Evolutionary conservation across 306 rosid species (phyloP).

Genomic region (Prunus mira): DNA sequence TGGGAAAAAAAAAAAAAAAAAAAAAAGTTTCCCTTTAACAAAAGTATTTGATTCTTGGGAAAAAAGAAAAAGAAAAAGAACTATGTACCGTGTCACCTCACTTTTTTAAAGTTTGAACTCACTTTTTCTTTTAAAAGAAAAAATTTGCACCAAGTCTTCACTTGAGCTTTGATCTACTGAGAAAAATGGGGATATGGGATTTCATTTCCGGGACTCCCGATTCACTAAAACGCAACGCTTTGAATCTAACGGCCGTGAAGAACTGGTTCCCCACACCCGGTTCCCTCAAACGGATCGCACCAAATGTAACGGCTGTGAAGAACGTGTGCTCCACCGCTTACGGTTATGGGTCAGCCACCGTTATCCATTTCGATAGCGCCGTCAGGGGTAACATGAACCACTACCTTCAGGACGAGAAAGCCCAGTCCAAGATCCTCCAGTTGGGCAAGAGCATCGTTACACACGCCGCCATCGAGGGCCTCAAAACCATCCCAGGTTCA

Average conservation of each 20-base stretch:
- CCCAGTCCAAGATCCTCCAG: not conserved
- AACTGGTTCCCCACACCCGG: not conserved
- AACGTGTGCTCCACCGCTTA: not conserved
- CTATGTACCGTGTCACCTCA: no score
- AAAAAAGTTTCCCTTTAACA: no score
- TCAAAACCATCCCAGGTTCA: conserved; percentile 19
- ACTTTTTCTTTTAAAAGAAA: not conserved
- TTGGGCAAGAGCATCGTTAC: not conserved
- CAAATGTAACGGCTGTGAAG: conserved; percentile 5
- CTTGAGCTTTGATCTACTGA: not conserved
- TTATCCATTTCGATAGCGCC: not conserved
- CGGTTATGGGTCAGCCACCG: conserved; percentile 1
- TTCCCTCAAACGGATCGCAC: conserved; percentile 3
- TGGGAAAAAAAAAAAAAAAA: no score
- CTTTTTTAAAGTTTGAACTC: no score
- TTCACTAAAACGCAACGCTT: not conserved
- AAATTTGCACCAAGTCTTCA: not conserved
- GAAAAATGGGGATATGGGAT: not conserved
- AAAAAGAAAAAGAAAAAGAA: no score
- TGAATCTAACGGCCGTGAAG: not conserved
- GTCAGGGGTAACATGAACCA: not conserved
- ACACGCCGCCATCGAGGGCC: not conserved
- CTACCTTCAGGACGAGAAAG: not conserved
- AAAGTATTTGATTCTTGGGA: no score
- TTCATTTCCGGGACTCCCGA: not conserved